phyloP scores from a whole-genome alignment of 352 stramenopile species.

The Phytophthora pini region DNA sequence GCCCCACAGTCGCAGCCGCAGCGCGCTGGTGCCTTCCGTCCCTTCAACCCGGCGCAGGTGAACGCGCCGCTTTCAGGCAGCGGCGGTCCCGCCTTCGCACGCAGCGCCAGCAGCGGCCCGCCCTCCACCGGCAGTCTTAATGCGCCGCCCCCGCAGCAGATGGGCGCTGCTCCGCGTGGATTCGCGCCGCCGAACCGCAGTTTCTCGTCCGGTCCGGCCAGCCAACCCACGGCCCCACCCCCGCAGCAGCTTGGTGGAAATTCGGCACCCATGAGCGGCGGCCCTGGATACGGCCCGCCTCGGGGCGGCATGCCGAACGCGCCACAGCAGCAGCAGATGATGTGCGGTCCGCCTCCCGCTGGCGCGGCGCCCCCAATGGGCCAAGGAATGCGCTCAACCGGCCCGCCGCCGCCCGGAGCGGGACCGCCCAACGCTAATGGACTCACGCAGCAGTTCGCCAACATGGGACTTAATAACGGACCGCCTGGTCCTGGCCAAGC shows the following conservation, averaged over 20 bases:
- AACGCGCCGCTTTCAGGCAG: slow-evolving; percentile 48
- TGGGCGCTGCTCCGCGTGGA: slow-evolving; percentile 27
- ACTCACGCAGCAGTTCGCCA: slow-evolving; percentile 68
- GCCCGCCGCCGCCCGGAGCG: slow-evolving; percentile 23
- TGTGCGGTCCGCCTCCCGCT: slow-evolving; percentile 28
- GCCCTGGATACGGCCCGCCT: slow-evolving; percentile 27
- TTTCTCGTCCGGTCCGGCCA: slow-evolving; percentile 40
- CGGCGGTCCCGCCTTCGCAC: slow-evolving; percentile 27
- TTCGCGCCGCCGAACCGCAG: slow-evolving; percentile 37
- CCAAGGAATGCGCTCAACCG: slow-evolving; percentile 28
- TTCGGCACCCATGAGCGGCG: slow-evolving; percentile 42
- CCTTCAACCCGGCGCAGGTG: slow-evolving; percentile 67
- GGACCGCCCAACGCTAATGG: slow-evolving; percentile 30
- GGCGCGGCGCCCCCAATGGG: slow-evolving; percentile 30
- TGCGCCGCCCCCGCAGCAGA: slow-evolving; percentile 22
- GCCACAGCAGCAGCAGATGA: slow-evolving; percentile 32
- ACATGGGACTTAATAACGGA: slow-evolving; percentile 69
- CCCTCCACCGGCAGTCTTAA: slow-evolving; percentile 29
- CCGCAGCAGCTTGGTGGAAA: slow-evolving; percentile 29
- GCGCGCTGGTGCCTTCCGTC: slow-evolving; percentile 54
- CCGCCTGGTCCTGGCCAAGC: slow-evolving; percentile 35
- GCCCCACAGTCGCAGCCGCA: slow-evolving; percentile 37
- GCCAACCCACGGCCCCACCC: slow-evolving; percentile 38
- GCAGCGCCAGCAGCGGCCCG: slow-evolving; percentile 26
- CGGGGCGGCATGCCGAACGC: slow-evolving; percentile 19